Conservation (phyloP, 257 asterid genomes). For the Capsicum chinense region DNA sequence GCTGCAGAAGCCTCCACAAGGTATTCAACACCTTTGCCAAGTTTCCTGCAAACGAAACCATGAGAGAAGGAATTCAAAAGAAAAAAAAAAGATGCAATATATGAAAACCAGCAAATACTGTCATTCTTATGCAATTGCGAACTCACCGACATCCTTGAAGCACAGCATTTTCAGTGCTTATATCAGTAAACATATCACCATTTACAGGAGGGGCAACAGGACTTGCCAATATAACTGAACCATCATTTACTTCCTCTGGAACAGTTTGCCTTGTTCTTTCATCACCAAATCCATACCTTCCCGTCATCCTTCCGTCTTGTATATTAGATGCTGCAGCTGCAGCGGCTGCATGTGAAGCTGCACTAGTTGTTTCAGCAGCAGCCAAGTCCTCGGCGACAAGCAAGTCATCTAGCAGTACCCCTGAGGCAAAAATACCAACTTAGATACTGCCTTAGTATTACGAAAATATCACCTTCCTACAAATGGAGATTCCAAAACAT, state of each 20-base stretch:
- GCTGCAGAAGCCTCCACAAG: constrained; percentile 99
- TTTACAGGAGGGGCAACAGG: constrained; percentile 94
- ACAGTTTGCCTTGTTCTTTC: constrained; percentile 62
- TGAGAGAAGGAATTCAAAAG: not conserved
- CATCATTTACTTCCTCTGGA: constrained; percentile 68
- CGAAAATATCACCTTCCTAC: not conserved
- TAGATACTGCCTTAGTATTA: constrained; percentile 7
- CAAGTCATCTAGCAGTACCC: constrained; percentile 90
- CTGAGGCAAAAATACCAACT: constrained; percentile 42
- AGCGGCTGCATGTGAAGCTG: constrained; percentile 98
- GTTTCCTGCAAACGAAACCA: constrained; percentile 52
- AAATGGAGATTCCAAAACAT: constrained; percentile 16
- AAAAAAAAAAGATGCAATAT: constrained; percentile 25
- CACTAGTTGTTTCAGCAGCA: constrained; percentile 95
- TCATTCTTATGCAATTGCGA: constrained; percentile 28
- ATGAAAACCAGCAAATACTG: constrained; percentile 28
- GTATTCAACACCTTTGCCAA: constrained; percentile 92
- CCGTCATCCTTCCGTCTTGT: constrained; percentile 67
- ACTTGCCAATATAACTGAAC: constrained; percentile 85
- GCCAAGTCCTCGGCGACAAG: constrained; percentile 98
- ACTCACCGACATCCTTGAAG: constrained; percentile 81
- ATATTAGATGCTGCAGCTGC: constrained; percentile 75
- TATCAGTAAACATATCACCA: constrained; percentile 90
- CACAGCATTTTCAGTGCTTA: constrained; percentile 91
- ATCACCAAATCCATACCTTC: constrained; percentile 71